Conservation (phyloP, 495 filamentous ascomycete genomes). For the Penicillium odoratum region DNA sequence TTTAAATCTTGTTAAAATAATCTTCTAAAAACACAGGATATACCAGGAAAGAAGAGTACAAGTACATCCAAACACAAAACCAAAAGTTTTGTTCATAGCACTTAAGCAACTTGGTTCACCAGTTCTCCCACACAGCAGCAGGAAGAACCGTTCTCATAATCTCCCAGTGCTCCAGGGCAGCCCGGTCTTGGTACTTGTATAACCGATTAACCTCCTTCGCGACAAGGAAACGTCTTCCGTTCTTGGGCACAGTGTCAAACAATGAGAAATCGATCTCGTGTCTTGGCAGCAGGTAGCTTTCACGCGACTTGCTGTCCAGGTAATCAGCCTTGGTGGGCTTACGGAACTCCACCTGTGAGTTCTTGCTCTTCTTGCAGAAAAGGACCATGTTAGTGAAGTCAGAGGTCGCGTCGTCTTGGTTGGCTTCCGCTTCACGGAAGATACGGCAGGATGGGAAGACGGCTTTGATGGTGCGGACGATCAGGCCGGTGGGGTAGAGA, state of each 20-base stretch:
- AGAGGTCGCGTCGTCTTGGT: conserved; percentile 37
- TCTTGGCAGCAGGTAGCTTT: conserved; percentile 68
- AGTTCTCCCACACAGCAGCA: conserved; percentile 78
- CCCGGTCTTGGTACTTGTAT: conserved; percentile 66
- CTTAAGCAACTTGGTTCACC: conserved; percentile 50
- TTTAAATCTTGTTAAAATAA: neutral
- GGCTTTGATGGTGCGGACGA: conserved; percentile 68
- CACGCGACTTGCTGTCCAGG: conserved; percentile 67
- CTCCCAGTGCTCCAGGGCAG: conserved; percentile 81
- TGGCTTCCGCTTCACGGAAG: conserved; percentile 72
- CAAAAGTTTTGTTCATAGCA: neutral
- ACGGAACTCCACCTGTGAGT: conserved; percentile 62
- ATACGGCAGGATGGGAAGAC: conserved; percentile 81
- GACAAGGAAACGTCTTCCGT: conserved; percentile 26
- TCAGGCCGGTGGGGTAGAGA: conserved; percentile 65
- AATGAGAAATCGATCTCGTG: conserved; percentile 64
- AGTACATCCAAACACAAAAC: neutral
- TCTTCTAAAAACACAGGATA: conserved; percentile 4
- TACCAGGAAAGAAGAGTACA: conserved; percentile 1
- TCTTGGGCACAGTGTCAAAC: conserved; percentile 40
- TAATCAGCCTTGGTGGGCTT: conserved; percentile 64
- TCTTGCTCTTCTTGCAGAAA: conserved; percentile 50
- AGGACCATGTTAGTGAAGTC: conserved; percentile 93
- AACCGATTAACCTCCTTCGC: conserved; percentile 54
- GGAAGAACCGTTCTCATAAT: conserved; percentile 89